A percentile compares a stretch with the other conserved stretches of the same genome.
phyloP scores from a whole-genome alignment of 2,329 filamentous ascomycete species.

The Malbranchea zuffiana region DNA sequence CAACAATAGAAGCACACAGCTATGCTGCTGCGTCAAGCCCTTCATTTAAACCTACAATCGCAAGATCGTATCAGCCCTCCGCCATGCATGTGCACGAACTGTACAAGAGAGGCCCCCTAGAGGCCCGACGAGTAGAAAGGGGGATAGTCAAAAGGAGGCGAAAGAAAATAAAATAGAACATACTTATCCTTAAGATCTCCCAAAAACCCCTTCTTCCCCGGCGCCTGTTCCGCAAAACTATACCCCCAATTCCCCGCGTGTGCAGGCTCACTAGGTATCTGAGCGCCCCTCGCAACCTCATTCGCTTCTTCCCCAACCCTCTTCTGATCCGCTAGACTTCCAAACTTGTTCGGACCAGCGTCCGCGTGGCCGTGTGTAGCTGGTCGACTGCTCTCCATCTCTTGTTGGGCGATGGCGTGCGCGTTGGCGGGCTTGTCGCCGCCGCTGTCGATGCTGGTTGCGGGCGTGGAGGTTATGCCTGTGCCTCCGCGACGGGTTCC shows the following conservation, averaged over 20 bases:
- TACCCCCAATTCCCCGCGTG: neutral
- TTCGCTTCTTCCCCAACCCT: conserved; percentile 5
- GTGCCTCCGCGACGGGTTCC: conserved; percentile 5
- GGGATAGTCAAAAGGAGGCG: too few relatives aligned
- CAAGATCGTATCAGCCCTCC: too few relatives aligned
- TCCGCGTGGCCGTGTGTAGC: conserved; percentile 2
- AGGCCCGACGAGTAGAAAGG: too few relatives aligned
- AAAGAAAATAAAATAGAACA: neutral
- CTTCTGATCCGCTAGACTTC: conserved; percentile 4
- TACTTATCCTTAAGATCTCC: conserved; percentile 10
- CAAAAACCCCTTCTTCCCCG: conserved; percentile 8
- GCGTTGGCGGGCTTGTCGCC: conserved; percentile 1
- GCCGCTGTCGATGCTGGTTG: conserved; percentile 4
- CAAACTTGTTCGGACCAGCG: neutral
- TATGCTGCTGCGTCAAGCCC: too few relatives aligned
- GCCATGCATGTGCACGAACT: too few relatives aligned
- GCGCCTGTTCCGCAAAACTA: conserved; percentile 8
- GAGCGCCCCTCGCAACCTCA: neutral
- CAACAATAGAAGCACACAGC: too few relatives aligned
- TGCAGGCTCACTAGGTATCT: too few relatives aligned
- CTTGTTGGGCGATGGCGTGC: neutral
- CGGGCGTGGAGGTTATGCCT: conserved; percentile 4
- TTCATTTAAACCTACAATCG: too few relatives aligned
- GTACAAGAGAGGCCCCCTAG: too few relatives aligned
- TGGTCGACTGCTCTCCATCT: neutral